Evolutionary conservation across 108 stramenopile species (phyloP), one percentile per base, ranked within the genome.

Genomic region (Craspedostauros australis): DNA sequence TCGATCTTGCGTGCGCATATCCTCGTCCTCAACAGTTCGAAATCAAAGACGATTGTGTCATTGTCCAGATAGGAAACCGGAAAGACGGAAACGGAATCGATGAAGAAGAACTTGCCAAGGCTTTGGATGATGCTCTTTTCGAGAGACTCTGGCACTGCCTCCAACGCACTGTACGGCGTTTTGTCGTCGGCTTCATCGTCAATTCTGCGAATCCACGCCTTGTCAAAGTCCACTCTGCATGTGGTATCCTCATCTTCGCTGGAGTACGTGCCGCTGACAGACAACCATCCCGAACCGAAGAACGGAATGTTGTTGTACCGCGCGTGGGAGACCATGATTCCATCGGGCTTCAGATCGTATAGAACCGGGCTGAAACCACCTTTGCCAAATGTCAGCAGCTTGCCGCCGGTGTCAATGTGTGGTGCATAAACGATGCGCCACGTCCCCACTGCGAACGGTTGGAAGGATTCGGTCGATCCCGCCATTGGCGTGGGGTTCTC

Each of bases 21-120:
- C 36, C 82, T 64, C 2, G 86, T 88, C 5, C 86, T 80, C 5
- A 88, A 48, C 11, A 82, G 46, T 50, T 84, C 75, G 39, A 88
- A 88, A 64, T 82, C 77, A 69, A 88, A 88, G 8, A 88, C 80
- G 60, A 84, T 88, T n/a, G 66, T 39, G 39, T 88, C 80, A 25
- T 68, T 46, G 64, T 84, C 82, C 8, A 84, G 45, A 52, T 66
- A 88, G 11, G 82, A 72, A 16, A 88, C 77, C 1, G 86, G 86
- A 27, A 88, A 88, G 12, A 82, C 77, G 0, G 86, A 77, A 51
- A 88, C 69, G 2, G 57, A 43, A 29, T 81, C 75, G 29, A 84
- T 67, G 56, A 88, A 88, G 5, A 67, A 28, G 2, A 59, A 39
- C 50, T 63, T 52, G 4, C 86, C 86, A 3, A 84, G 3, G 5